Percentiles rank a stretch among this genome's conserved stretches.
These are phyloP conservation scores for Ophiocordyceps camponoti-leonardi DNA, from an alignment of 2,329 filamentous ascomycete species.

Conservation along the genomic window DNA sequence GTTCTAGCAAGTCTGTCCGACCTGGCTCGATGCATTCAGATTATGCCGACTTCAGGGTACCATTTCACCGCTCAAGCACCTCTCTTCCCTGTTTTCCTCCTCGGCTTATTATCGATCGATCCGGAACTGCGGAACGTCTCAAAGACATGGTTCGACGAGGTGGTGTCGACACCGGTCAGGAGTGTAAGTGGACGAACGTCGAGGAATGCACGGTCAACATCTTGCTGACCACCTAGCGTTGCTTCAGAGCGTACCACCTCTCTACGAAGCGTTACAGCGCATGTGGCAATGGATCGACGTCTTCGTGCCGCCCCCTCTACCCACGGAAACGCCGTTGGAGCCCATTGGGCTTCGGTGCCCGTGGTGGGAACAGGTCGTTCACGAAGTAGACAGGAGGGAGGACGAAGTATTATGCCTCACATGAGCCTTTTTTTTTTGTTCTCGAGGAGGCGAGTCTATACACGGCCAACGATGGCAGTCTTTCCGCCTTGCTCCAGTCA, in stretches of 20 bases:
- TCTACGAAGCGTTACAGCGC: slow-evolving; percentile 14
- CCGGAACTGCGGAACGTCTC: slow-evolving; percentile 12
- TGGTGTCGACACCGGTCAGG: slow-evolving; percentile 18
- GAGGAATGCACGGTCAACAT: too few relatives aligned
- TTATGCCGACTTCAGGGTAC: slow-evolving; percentile 22
- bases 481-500: not conserved
- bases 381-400: slow-evolving; percentile 13
- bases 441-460: not conserved
- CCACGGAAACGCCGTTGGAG: slow-evolving; percentile 4
- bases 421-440: slow-evolving; percentile 8
- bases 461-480: too few relatives aligned
- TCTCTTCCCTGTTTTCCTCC: slow-evolving; percentile 22
- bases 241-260: slow-evolving; percentile 21
- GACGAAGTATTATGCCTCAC: slow-evolving; percentile 20
- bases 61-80: slow-evolving; percentile 24
- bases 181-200: slow-evolving; percentile 24
- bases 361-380: slow-evolving; percentile 24
- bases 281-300: slow-evolving; percentile 18
- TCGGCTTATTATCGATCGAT: slow-evolving; percentile 17
- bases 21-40: slow-evolving; percentile 18
- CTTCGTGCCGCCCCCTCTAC: slow-evolving; percentile 8
- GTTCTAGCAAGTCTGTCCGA: slow-evolving; percentile 15
- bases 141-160: slow-evolving; percentile 17
- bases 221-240: too few relatives aligned
- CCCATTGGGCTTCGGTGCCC: slow-evolving; percentile 12